Conservation (phyloP, 1,284 basidiomycete genomes). For the Heimioporus punctisporus region DNA sequence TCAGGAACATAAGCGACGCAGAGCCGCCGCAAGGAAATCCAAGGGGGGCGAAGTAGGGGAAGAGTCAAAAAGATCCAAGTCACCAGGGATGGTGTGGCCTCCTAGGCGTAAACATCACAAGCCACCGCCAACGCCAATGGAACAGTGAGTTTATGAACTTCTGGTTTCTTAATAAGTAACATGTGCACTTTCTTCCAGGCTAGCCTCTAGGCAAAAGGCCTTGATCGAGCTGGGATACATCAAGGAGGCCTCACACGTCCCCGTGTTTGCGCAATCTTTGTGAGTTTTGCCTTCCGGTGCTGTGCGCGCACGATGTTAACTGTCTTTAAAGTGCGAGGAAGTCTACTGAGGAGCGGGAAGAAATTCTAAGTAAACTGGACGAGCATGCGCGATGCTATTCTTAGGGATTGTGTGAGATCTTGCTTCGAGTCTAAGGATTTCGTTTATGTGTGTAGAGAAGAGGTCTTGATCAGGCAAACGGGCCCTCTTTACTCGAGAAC, state of each 20-base stretch:
- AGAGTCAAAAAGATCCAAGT: conserved; percentile 18
- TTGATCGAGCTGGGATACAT: conserved; percentile 63
- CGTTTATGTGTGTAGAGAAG: no score
- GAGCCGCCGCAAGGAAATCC: conserved; percentile 26
- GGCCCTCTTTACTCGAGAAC: no score
- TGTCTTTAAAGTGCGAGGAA: conserved; percentile 39
- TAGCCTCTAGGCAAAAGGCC: conserved; percentile 54
- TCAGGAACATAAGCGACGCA: conserved; percentile 32
- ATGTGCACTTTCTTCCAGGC: conserved; percentile 33
- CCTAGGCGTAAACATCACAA: conserved; percentile 63
- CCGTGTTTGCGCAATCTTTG: conserved; percentile 65
- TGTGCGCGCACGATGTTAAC: conserved; percentile 1
- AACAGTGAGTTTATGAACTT: conserved; percentile 44
- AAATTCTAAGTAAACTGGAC: conserved; percentile 47
- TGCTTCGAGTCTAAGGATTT: no score
- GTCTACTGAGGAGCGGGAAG: conserved; percentile 41
- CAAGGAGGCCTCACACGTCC: conserved; percentile 47
- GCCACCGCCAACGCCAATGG: conserved; percentile 44
- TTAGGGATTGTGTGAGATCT: background rate
- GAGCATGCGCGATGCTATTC: conserved; percentile 20
- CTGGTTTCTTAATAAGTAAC: background rate
- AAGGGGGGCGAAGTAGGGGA: conserved; percentile 16
- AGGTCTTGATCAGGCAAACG: no score
- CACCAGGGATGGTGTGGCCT: conserved; percentile 58
- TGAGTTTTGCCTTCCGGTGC: conserved; percentile 36